Base-by-base conservation (phyloP, 805 yeast genomes). In the Hanseniaspora vineae region DNA sequence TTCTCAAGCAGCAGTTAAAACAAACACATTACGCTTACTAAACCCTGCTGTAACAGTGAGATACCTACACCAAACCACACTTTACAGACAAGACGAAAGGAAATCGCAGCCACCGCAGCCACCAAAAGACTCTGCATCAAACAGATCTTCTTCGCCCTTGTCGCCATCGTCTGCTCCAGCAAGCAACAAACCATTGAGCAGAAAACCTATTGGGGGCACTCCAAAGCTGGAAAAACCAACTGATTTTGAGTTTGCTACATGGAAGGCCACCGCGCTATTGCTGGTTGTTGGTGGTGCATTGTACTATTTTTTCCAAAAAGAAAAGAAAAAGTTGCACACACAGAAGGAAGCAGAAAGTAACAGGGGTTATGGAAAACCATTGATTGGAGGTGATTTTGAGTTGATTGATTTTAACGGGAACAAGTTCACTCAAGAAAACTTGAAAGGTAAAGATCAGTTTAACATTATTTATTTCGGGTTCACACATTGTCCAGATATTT, bases 401-500 rank as follows among this genome's bases (percentile, higher is more conserved):
- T 68, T 92, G 52, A 66, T 75, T 9, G 96, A 90, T 61, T 72
- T 75, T 33, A 66, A 87, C 46, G 88, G 89, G 37, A 66, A 81
- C 29, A 65, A 62, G 17, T 92, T 92, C 64, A 87, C 96, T 1
- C 79, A 87, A 29, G 71, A 85, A 52, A 73, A 90, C 55, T 68
- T 92, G 58, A 66, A 75, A 52, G 92, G 89, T 33, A 81, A 77
- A 61, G 40, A 15, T 17, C 19, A n/a, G 11, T 92, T 88, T 65
- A 78, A 90, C 11, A 69, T 92, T 43, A 65, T 90, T n/a, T 92
- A 92, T 64, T 92, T 92, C 66, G 98, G 98, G 0, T 92, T 92
- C 69, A 84, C 96, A 3, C 89, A 89, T 66, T 92, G 98, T 67
- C 98, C 98, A 6, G 98, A 92, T 66, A 89, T 92, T 47, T 92